A percentile compares a stretch with the other conserved stretches of the same genome.
Conservation (phyloP, 73 alveolate species). For the Paramecium bursaria region DNA sequence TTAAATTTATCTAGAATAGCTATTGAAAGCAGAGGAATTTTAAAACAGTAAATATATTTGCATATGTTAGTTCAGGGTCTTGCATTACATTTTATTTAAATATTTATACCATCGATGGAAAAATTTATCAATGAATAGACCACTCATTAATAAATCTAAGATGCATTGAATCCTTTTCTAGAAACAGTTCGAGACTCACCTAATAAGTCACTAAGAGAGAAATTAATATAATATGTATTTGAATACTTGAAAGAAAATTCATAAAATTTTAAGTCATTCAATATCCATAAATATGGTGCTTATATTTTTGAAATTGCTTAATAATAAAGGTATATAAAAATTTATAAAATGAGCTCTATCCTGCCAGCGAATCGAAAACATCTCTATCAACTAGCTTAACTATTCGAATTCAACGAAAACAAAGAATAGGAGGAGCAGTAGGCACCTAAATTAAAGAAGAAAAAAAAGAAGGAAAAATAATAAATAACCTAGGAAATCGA, state of each 20-base stretch:
- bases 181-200: background rate
- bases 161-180: background rate
- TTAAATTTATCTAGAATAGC: background rate
- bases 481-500: too few species aligned
- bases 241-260: constrained; percentile 35
- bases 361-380: too few species aligned
- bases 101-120: constrained; percentile 3
- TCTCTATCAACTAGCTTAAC: too few species aligned
- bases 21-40: background rate
- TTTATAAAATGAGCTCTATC: too few species aligned
- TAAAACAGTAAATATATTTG: background rate
- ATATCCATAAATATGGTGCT: too few species aligned
- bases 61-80: constrained; percentile 11
- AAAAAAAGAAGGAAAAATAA: too few species aligned
- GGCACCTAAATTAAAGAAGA: too few species aligned
- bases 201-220: constrained; percentile 31
- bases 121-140: constrained; percentile 29
- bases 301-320: too few species aligned
- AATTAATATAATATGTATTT: constrained; percentile 20
- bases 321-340: too few species aligned
- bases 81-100: constrained; percentile 21
- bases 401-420: too few species aligned
- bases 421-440: too few species aligned
- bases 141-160: background rate
- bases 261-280: too few species aligned